Percentiles rank a stretch among this genome's conserved stretches.
phyloP scores from a whole-genome alignment of 495 filamentous ascomycete species.

The Terfezia boudieri region DNA sequence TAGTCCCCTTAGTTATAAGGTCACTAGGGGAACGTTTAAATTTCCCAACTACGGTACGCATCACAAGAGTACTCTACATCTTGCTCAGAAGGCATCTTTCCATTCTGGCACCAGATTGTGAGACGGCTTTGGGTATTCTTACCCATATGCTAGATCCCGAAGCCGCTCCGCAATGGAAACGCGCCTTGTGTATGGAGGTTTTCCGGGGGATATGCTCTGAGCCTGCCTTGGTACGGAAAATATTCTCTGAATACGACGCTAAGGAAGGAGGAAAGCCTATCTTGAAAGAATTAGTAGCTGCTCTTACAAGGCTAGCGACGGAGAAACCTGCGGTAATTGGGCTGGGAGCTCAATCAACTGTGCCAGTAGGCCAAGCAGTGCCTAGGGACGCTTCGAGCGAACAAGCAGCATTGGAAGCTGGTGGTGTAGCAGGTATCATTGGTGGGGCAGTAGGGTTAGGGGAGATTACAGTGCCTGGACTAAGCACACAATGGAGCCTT shows the following conservation, averaged over 20 bases:
- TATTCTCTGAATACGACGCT: constrained; percentile 61
- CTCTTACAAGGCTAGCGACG: constrained; percentile 67
- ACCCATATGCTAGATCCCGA: constrained; percentile 80
- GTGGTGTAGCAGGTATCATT: constrained; percentile 72
- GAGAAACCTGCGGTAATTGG: constrained; percentile 79
- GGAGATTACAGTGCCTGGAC: constrained; percentile 42
- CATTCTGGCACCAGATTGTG: constrained; percentile 55
- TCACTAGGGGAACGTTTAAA: constrained; percentile 53
- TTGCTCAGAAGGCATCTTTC: constrained; percentile 54
- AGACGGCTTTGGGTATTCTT: constrained; percentile 61
- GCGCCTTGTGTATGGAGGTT: constrained; percentile 74
- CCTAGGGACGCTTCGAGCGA: constrained; percentile 36
- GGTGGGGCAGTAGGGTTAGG: constrained; percentile 45
- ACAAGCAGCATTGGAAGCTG: constrained; percentile 67
- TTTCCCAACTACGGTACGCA: constrained; percentile 65
- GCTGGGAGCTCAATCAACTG: constrained; percentile 61
- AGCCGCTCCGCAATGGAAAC: constrained; percentile 52
- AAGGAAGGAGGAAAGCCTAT: constrained; percentile 51
- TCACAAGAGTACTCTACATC: constrained; percentile 58
- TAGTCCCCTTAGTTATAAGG: constrained; percentile 64
- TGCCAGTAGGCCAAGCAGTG: constrained; percentile 30
- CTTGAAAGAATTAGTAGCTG: constrained; percentile 55
- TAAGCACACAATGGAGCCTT: constrained; percentile 77
- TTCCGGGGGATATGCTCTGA: constrained; percentile 69
- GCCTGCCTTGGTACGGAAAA: constrained; percentile 47